Evolutionary conservation across 805 yeast genomes (phyloP).

Genomic region (Debaryomyces tyrocola): DNA sequence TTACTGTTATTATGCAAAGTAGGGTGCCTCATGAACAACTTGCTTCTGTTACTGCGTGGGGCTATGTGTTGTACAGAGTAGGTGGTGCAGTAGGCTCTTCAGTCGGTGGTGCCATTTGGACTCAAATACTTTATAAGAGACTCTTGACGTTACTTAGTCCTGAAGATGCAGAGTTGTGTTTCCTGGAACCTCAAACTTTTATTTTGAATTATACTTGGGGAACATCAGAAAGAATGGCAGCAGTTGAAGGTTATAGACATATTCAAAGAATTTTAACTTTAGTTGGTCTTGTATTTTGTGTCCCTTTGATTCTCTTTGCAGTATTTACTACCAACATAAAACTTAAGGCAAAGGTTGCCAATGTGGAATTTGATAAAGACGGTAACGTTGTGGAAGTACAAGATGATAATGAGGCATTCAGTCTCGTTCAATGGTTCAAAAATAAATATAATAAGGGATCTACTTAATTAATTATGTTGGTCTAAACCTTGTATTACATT

Average conservation of each 20-base stretch:
- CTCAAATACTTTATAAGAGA: slow-evolving; percentile 5
- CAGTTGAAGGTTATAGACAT: slow-evolving; percentile 55
- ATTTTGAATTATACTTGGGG: slow-evolving; percentile 53
- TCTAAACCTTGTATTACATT: too few species aligned
- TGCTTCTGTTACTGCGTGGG: slow-evolving; percentile 16
- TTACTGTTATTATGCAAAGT: slow-evolving; percentile 15
- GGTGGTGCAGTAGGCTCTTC: slow-evolving; percentile 20
- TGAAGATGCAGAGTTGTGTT: slow-evolving; percentile 1
- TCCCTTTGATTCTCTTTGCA: slow-evolving; percentile 5
- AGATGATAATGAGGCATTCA: too few species aligned
- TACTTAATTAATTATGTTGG: too few species aligned
- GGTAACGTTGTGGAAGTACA: too few species aligned
- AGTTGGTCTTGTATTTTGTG: slow-evolving; percentile 35
- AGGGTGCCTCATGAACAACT: slow-evolving; percentile 17
- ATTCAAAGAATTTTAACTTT: slow-evolving; percentile 55
- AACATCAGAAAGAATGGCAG: slow-evolving; percentile 52
- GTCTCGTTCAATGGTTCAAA: too few species aligned
- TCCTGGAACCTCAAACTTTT: slow-evolving; percentile 46
- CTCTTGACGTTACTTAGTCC: neutral
- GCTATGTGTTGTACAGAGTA: slow-evolving; percentile 14
- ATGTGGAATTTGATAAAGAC: too few species aligned
- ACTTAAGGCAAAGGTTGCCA: too few species aligned
- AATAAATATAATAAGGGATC: too few species aligned
- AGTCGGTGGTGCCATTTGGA: slow-evolving; percentile 22
- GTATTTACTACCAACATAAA: neutral